These are phyloP conservation scores for Verticillium nubilum DNA, from an alignment of 2,329 filamentous ascomycete species.

Conservation along the genomic window DNA sequence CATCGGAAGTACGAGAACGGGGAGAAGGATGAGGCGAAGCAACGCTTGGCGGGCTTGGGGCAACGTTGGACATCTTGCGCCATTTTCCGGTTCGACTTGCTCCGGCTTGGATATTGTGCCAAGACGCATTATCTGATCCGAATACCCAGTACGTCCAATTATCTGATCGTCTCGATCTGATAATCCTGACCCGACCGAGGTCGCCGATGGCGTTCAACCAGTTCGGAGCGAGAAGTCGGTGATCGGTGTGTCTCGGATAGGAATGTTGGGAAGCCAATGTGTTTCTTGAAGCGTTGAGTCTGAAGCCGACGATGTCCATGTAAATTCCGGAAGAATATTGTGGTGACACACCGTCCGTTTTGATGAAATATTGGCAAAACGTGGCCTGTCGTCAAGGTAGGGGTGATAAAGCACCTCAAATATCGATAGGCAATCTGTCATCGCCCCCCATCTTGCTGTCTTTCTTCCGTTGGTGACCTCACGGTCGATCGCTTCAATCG, in stretches of 20 bases:
- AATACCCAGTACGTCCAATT: background rate
- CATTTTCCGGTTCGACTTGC: constrained; percentile 9
- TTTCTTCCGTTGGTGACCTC: too few species aligned
- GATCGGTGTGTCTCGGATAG: background rate
- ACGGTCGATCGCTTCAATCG: too few species aligned
- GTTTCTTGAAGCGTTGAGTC: background rate
- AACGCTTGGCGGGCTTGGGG: constrained; percentile 1
- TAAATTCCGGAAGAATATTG: background rate
- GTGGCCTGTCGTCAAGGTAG: too few species aligned
- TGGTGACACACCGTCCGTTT: too few species aligned
- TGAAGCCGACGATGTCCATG: background rate
- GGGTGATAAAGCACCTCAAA: too few species aligned
- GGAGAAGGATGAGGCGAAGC: constrained; percentile 7
- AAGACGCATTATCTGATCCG: constrained; percentile 16
- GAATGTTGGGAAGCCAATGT: background rate
- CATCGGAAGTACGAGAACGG: background rate
- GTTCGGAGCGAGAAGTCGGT: background rate
- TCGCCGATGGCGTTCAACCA: background rate
- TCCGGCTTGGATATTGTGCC: background rate
- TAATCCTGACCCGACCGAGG: background rate
- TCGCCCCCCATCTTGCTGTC: too few species aligned
- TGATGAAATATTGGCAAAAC: too few species aligned
- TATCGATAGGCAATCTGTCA: too few species aligned
- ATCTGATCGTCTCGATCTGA: background rate
- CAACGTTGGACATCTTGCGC: constrained; percentile 4